Base-by-base conservation (phyloP, 441 rosid species). In the Croton setiger region DNA sequence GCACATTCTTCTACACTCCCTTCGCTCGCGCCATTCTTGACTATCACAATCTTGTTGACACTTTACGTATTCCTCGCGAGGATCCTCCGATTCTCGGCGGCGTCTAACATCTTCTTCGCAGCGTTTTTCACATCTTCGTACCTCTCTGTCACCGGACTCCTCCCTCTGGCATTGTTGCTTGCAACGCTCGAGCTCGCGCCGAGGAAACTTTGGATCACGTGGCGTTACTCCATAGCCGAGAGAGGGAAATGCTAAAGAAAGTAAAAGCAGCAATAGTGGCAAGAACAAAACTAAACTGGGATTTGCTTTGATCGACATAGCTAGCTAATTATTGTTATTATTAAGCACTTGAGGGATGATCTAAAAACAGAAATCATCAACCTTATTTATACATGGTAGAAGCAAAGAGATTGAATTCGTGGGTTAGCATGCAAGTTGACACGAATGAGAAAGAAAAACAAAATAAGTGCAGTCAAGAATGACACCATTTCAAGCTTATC, bases 41-140 rank as follows among this genome's bases (percentile, higher is more conserved):
- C 68, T 33, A 11, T 21, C n/a, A 56, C 83, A 49, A 27, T 59
- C 2, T 21, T 73, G 71, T 35, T 64, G 52, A 57, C 76, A 75
- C 47, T 62, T 37, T 15, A 66, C 49, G 23, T 54, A 68, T n/a
- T 20, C 68, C 47, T 31, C 67, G 64, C 57, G 9, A 71, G 77
- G 73, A 66, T 72, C 73, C n/a, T 61, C 71, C 12, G 54, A 20
- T 14, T 59, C 70, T 18, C 31, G 7, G 3, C 52, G 65, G 31
- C 68, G 14, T 35, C 23, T 49, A 43, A 4, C 67, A 17, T 55
- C 63, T 71, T 75, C 67, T 73, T 63, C 72, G 36, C 84, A 82
- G 4, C 8, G 54, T 9, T 60, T 37, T 63, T 68, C 66, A 15
- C 87, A 81, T 66, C 44, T 41, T 17, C 65, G 53, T 17, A 71